Base-by-base conservation (phyloP, 2,329 filamentous ascomycete genomes). In the Aspergillus chevalieri region DNA sequence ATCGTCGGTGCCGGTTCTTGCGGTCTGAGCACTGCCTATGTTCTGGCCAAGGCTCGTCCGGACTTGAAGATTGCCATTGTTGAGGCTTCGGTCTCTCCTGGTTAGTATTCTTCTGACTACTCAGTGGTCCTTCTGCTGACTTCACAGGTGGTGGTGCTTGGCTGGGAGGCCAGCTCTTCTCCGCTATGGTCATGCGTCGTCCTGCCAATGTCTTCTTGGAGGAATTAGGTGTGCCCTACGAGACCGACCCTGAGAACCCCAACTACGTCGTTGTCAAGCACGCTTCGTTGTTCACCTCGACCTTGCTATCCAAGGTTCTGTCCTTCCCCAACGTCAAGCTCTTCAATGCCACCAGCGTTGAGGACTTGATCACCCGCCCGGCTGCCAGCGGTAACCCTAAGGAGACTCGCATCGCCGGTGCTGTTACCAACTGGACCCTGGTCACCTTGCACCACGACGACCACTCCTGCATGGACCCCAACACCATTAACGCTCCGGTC, bases 391-490 rank as follows among this genome's bases (percentile, higher is more conserved):
- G 76, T 17, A 74, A 68, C 47, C 65, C 71, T 2, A 72, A 73
- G 2, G 73, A 75, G 8, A 72, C 94, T 41, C 83, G 87, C 55
- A 84, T 95, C 57, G 87, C 89, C 7, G 90, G 90, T 62, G 90
- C 95, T 1, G 91, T 96, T 48, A 94, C 89, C 63, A 96, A 96
- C 80, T 96, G 90, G 90, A 95, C 90, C 1, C 80, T 95, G 22
- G 90, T 95, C 44, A 82, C 85, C 41, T 87, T 92, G 78, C 86
- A 91, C 70, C 87, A 91, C 70, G 86, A 90, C 66, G 87, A 92
- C 68, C 89, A 95, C 75, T 87, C 83, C 53, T 95, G 90, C 85
- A 95, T 95, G 90, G 91, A 95, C 70, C 90, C 90, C 59, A 95
- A 93, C 81, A 95, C 90, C 63, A 95, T 95, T 80, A 95, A 95